Conservation (phyloP, 805 yeast species). For the Jamesozyma rosinii region DNA sequence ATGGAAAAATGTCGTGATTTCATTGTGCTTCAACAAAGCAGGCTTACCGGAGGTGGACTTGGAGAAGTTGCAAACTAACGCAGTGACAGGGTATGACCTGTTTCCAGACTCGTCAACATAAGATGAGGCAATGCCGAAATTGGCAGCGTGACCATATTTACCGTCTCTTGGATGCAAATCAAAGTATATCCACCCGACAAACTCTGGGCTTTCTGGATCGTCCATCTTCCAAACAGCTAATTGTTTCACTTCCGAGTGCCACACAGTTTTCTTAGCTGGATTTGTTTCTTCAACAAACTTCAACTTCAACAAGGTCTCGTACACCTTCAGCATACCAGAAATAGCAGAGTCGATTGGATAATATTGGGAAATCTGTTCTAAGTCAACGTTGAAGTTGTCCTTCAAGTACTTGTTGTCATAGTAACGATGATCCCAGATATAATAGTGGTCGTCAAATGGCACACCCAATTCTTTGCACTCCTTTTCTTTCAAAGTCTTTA, state of each 20-base stretch:
- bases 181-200: slow-evolving; percentile 70
- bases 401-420: slow-evolving; percentile 60
- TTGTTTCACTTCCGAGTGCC: slow-evolving; percentile 76
- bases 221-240: slow-evolving; percentile 64
- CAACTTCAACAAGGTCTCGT: slow-evolving; percentile 59
- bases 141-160: slow-evolving; percentile 84
- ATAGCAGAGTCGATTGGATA: slow-evolving; percentile 68
- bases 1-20: slow-evolving; percentile 78
- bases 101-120: slow-evolving; percentile 40
- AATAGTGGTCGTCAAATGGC: slow-evolving; percentile 35
- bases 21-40: slow-evolving; percentile 64
- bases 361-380: slow-evolving; percentile 61
- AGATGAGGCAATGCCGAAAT: slow-evolving; percentile 59
- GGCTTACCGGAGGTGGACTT: slow-evolving; percentile 64
- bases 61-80: slow-evolving; percentile 77
- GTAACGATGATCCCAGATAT: slow-evolving; percentile 68
- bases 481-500: slow-evolving; percentile 44
- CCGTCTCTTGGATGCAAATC: slow-evolving; percentile 82
- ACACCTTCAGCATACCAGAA: slow-evolving; percentile 58
- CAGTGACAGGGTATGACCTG: slow-evolving; percentile 59
- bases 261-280: slow-evolving; percentile 37
- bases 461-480: slow-evolving; percentile 42
- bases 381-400: slow-evolving; percentile 61
- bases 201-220: slow-evolving; percentile 37
- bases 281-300: slow-evolving; percentile 48